phyloP scores from a whole-genome alignment of 805 yeast genomes.

The Zygoascus ofunaensis region DNA sequence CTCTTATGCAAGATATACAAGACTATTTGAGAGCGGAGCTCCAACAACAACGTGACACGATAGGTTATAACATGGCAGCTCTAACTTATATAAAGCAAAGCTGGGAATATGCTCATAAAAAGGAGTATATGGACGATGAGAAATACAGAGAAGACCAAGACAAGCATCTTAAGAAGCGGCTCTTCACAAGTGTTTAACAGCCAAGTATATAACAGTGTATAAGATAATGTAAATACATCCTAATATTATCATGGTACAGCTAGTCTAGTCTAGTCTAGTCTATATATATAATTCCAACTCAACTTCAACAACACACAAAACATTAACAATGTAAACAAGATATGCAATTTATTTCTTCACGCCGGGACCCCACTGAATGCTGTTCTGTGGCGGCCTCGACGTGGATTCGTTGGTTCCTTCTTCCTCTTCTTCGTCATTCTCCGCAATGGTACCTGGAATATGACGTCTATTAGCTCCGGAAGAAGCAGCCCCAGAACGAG shows the following conservation, averaged over 20 bases:
- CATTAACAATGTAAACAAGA: too few species aligned
- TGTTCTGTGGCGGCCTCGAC: background rate
- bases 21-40: conserved; percentile 51
- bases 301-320: too few species aligned
- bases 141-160: conserved; percentile 48
- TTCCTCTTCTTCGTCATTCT: conserved; percentile 17
- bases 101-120: conserved; percentile 70
- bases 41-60: conserved; percentile 40
- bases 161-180: conserved; percentile 59
- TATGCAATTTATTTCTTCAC: conserved; percentile 7
- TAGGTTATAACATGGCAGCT: conserved; percentile 84
- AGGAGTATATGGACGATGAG: conserved; percentile 61
- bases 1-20: conserved; percentile 41
- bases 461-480: background rate
- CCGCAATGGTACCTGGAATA: conserved; percentile 6
- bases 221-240: background rate
- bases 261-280: too few species aligned
- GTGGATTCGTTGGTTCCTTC: background rate
- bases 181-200: conserved; percentile 31
- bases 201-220: background rate
- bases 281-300: too few species aligned
- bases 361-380: conserved; percentile 15
- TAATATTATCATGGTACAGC: too few species aligned
- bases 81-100: conserved; percentile 61
- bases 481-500: background rate